Percentiles rank a stretch among this genome's conserved stretches.
These are phyloP conservation scores for Tremella fuciformis DNA, from an alignment of 768 basidiomycete genomes.

Conservation along the genomic window DNA sequence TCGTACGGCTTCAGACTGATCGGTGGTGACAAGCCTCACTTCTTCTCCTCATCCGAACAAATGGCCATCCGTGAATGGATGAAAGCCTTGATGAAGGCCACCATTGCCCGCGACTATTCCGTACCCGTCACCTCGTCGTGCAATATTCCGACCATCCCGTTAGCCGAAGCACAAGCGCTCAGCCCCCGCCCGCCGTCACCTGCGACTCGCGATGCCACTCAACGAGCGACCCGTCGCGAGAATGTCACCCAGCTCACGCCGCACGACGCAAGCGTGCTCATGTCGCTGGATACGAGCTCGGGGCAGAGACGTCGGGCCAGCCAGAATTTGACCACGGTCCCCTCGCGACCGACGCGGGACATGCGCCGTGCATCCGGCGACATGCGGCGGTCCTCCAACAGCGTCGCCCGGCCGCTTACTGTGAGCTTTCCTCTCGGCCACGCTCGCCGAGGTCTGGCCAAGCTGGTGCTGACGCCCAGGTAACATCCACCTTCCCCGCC, in stretches of 20 bases:
- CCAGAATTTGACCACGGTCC: conserved; percentile 11
- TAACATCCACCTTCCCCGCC: conserved; percentile 53
- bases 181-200: conserved; percentile 95
- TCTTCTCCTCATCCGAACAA: conserved; percentile 88
- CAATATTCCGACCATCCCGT: conserved; percentile 93
- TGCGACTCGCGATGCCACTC: conserved; percentile 76
- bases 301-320: conserved; percentile 21
- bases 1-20: conserved; percentile 92
- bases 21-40: conserved; percentile 81
- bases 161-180: conserved; percentile 93
- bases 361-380: conserved; percentile 17
- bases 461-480: conserved; percentile 11
- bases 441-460: neutral
- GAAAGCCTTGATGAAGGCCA: conserved; percentile 99
- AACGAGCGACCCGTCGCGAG: conserved; percentile 78
- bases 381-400: neutral
- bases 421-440: neutral
- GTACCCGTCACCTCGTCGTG: conserved; percentile 93
- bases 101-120: conserved; percentile 87
- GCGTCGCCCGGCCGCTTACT: neutral
- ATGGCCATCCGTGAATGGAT: conserved; percentile 89
- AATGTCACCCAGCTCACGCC: conserved; percentile 70
- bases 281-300: conserved; percentile 32
- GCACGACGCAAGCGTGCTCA: conserved; percentile 43
- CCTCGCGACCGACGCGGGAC: conserved; percentile 25